Evolutionary conservation across 2,329 filamentous ascomycete genomes (phyloP), one percentile per base, ranked within the genome.

Genomic region (Penicillium sp.): DNA sequence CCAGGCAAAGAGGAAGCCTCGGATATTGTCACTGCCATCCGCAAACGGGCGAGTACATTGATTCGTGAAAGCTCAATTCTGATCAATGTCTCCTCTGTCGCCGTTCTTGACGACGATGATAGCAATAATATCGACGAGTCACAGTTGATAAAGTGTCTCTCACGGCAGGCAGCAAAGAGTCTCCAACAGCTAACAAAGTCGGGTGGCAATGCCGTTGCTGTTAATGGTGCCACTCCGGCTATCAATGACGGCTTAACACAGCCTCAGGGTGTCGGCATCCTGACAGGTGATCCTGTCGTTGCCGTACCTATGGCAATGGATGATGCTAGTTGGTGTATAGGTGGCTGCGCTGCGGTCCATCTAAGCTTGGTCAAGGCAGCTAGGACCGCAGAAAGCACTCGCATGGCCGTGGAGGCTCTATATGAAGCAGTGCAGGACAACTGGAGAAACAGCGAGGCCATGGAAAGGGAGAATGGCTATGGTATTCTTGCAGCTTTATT

Each of bases 361-460:
- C 75, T 99, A 54, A 96, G 93, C 69, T 78, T 97, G 36, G 81
- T 99, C 7, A 91, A 97, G 70, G 82, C 88, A 35, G 88, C 94
- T 1, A 81, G 82, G 3, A 88, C 86, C 0, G 81, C 85, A 8
- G 86, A 92, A 49, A 87, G 87, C 44, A 86, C 93, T 29, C 78
- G 93, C 10, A 84, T 90, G 53, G 87, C 93, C 1, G 86, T 96
- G 2, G 87, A 96, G 68, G 89, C 96, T 67, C 81, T 96, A 27
- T 92, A 97, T 61, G 86, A 90, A 63, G 91, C 90, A 59, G 89
- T 97, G 49, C 89, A 90, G 64, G 89, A 90, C 62, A 97, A 90
- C 71, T 99, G 96, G 94, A 86, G 94, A 62, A 97, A 97, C 65
- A 97, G 94, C 65, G 96, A 99, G 73, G 93, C 94, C 27, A 97